Percentiles rank a stretch among this genome's conserved stretches.
These are phyloP conservation scores for Herpetospermum pedunculosum DNA, from an alignment of 306 rosid species.

Conservation along the genomic window DNA sequence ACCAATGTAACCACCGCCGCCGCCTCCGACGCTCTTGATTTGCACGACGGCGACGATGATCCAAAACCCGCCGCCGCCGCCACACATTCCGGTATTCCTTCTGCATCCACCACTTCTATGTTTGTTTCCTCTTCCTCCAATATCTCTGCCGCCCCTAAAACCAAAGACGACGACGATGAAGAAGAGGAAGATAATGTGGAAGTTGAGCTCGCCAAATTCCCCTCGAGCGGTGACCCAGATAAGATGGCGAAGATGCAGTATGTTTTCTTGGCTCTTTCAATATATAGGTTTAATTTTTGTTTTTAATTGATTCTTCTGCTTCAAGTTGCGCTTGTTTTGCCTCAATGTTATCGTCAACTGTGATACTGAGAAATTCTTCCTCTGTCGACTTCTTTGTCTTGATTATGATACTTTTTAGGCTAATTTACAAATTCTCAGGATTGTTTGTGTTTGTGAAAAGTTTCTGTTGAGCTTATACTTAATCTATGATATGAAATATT, in stretches of 20 bases:
- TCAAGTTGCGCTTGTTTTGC: not conserved
- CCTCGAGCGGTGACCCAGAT: slow-evolving; percentile 59
- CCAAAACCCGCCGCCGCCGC: not conserved
- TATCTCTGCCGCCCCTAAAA: slow-evolving; percentile 17
- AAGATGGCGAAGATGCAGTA: slow-evolving; percentile 93
- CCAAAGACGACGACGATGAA: slow-evolving; percentile 63
- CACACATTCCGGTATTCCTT: not conserved
- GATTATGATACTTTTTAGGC: not conserved
- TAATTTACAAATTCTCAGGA: not conserved
- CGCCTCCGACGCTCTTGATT: slow-evolving; percentile 17
- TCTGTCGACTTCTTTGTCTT: not conserved
- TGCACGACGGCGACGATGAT: slow-evolving; percentile 14
- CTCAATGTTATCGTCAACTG: not conserved
- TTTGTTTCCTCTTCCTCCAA: not conserved
- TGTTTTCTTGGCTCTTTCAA: not conserved
- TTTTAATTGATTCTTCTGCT: not conserved
- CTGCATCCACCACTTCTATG: slow-evolving; percentile 3
- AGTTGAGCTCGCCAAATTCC: slow-evolving; percentile 75
- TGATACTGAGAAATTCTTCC: not conserved
- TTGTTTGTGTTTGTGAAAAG: not conserved
- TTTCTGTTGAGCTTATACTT: not conserved
- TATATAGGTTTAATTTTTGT: not conserved
- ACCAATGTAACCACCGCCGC: not conserved
- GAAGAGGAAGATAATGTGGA: slow-evolving; percentile 91
- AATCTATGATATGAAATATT: not conserved